Conservation (phyloP, 768 basidiomycete species). For the Kwoniella pini region DNA sequence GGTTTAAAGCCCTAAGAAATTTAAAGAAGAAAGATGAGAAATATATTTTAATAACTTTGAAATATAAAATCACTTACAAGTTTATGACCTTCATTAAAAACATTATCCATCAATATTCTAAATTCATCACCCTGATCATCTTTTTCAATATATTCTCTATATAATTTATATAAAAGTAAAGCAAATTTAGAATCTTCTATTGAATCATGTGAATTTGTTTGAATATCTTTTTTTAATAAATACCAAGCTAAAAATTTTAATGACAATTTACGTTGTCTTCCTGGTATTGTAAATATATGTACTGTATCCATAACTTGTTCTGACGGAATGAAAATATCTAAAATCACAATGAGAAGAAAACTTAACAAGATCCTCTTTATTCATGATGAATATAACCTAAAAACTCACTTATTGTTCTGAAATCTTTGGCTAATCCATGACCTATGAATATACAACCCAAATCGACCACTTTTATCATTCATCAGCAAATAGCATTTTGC, state of each 20-base stretch:
- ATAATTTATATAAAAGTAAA: slow-evolving; percentile 78
- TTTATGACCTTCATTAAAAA: slow-evolving; percentile 57
- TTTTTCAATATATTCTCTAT: slow-evolving; percentile 64
- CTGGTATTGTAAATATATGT: slow-evolving; percentile 83
- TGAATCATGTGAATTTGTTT: slow-evolving; percentile 94
- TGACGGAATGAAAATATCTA: slow-evolving; percentile 96
- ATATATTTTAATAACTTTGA: not conserved
- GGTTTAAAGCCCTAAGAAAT: slow-evolving; percentile 37
- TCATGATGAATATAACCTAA: too few species aligned
- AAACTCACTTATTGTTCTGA: slow-evolving; percentile 90
- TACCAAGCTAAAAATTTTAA: slow-evolving; percentile 93
- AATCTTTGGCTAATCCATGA: slow-evolving; percentile 95
- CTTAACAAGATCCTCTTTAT: too few species aligned
- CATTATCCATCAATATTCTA: slow-evolving; percentile 77
- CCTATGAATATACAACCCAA: slow-evolving; percentile 95
- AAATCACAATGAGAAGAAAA: too few species aligned
- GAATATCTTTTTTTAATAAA: slow-evolving; percentile 86
- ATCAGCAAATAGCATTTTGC: too few species aligned
- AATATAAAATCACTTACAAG: slow-evolving; percentile 48
- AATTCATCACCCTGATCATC: slow-evolving; percentile 61
- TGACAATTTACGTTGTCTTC: slow-evolving; percentile 81
- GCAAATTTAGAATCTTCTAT: slow-evolving; percentile 94
- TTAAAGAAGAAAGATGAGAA: not conserved
- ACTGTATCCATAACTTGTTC: slow-evolving; percentile 97
- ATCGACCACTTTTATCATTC: slow-evolving; percentile 66